Base-by-base conservation (phyloP, 148 eudicot genomes). In the Arctostaphylos glauca region DNA sequence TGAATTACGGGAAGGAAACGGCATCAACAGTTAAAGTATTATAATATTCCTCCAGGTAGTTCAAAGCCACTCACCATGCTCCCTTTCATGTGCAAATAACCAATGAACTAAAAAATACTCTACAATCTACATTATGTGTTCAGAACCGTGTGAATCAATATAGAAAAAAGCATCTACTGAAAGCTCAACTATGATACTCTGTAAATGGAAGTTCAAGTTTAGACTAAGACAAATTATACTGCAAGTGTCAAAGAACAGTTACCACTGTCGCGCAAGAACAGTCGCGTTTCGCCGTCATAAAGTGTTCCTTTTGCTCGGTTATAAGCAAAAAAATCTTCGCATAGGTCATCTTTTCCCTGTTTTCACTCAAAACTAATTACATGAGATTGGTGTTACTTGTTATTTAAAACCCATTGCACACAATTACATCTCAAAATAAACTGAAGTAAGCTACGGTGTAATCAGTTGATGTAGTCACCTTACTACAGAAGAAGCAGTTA, bases 221-320 rank as follows among this genome's bases (percentile, higher is more conserved):
- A 47, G 46, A 56, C 48, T 46, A 56, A 55, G 43, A 80, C 25
- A 75, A 79, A 19, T n/a, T 53, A 83, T 31, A 44, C 13, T 77
- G 82, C 56, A 25, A 59, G 14, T 18, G 50, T 73, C 53, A 83
- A 74, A 78, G 70, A 16, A 81, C 2, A 80, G 84, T 82, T 85
- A 97, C 99, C 99, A 86, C 87, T 90, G 83, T 86, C 89, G 62
- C 94, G 93, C 50, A 94, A 96, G 82, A 97, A 97, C 75, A 97
- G 84, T 52, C 99, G 89, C 67, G 99, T 97, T 91, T 97, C 98
- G 67, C 99, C 98, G 82, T 97, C 99, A 81, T 97, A 97, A 60
- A 97, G 96, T 49, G 99, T 97, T 87, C 99, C 99, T 87, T 97
- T 92, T 16, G 99, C 99, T 60, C 99, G 95, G 85, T 97, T 97